Conservation (phyloP, 1,284 basidiomycete species). For the Cronartium quercuum region DNA sequence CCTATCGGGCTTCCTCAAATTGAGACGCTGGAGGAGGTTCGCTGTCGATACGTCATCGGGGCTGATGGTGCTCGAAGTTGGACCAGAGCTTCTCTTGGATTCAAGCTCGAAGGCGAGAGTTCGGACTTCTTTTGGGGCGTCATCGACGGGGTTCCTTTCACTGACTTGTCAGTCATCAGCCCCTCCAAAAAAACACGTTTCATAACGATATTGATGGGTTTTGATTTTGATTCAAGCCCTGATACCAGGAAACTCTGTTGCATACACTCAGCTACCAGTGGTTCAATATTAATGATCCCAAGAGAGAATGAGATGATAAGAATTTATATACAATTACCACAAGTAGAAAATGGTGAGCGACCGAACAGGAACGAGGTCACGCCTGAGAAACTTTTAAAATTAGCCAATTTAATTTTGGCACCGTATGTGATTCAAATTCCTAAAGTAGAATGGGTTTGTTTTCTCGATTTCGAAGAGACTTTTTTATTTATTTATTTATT, state of each 20-base stretch:
- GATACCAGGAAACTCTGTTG: slow-evolving; percentile 67
- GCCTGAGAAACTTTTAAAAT: slow-evolving; percentile 60
- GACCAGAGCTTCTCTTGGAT: slow-evolving; percentile 64
- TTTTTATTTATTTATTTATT: too few relatives aligned
- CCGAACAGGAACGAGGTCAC: slow-evolving; percentile 59
- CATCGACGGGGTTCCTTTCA: slow-evolving; percentile 32
- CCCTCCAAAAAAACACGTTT: neutral
- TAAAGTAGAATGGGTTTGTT: slow-evolving; percentile 67
- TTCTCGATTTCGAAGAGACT: slow-evolving; percentile 57
- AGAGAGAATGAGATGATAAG: slow-evolving; percentile 61
- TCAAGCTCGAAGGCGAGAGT: slow-evolving; percentile 65
- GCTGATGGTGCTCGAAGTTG: slow-evolving; percentile 70
- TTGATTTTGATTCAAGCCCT: slow-evolving; percentile 51
- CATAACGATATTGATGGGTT: neutral
- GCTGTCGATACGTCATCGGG: slow-evolving; percentile 56
- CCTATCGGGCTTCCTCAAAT: slow-evolving; percentile 26
- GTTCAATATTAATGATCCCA: slow-evolving; percentile 66
- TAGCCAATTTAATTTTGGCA: slow-evolving; percentile 59
- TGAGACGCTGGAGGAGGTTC: slow-evolving; percentile 22
- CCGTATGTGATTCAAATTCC: slow-evolving; percentile 63
- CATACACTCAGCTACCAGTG: slow-evolving; percentile 61
- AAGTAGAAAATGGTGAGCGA: slow-evolving; percentile 45
- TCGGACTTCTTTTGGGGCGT: slow-evolving; percentile 39
- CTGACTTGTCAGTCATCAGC: slow-evolving; percentile 31
- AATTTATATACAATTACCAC: slow-evolving; percentile 66